Percentiles rank a stretch among this genome's conserved stretches.
Evolutionary conservation across 805 yeast species (phyloP).

Genomic region (Hanseniaspora lachancei): DNA sequence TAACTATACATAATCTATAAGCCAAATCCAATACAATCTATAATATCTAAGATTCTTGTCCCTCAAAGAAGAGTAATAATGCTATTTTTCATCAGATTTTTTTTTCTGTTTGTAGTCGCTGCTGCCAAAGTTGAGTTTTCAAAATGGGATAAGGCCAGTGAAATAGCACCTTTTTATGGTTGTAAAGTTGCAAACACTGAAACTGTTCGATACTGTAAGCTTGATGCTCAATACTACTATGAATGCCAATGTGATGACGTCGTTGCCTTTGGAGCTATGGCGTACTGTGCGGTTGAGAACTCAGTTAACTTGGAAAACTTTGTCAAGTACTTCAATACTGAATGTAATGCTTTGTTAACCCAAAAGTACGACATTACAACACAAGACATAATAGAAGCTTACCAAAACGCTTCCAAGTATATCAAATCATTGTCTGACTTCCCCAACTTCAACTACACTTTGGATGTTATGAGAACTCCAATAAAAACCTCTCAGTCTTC

Average conservation of each 20-base stretch:
- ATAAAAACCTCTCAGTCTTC: not conserved
- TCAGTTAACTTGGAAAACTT: constrained; percentile 6
- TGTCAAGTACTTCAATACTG: not conserved
- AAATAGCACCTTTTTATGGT: not conserved
- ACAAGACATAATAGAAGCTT: constrained; percentile 14
- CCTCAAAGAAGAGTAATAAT: not conserved
- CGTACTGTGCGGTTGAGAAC: constrained; percentile 22
- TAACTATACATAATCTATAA: no score
- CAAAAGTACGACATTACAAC: not conserved
- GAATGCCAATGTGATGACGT: constrained; percentile 22
- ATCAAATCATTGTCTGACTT: not conserved
- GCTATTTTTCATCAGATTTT: not conserved
- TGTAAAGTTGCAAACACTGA: constrained; percentile 21
- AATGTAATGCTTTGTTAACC: not conserved
- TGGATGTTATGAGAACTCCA: constrained; percentile 1
- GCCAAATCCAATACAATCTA: no score
- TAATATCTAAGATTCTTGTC: not conserved
- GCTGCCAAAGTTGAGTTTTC: not conserved
- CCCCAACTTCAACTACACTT: not conserved
- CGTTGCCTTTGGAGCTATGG: constrained; percentile 24
- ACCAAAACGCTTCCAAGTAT: constrained; percentile 21
- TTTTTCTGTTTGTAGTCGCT: not conserved
- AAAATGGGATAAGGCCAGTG: not conserved
- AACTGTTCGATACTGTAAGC: constrained; percentile 18
- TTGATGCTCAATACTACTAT: constrained; percentile 17